Conservation (phyloP, 306 rosid species). For the Mimosa bimucronata region DNA sequence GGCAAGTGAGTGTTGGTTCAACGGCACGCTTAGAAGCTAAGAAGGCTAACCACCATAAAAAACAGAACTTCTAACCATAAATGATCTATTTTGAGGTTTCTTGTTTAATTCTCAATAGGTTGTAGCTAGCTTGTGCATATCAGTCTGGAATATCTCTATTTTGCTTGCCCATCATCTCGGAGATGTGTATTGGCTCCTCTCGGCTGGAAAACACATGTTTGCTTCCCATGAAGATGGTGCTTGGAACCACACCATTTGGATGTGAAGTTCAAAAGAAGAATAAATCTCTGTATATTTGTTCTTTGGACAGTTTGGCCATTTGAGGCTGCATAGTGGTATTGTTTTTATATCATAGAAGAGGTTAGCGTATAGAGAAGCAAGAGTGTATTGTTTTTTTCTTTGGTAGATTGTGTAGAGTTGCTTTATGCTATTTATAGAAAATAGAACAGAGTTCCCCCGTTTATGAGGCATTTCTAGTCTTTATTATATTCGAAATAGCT, state of each 20-base stretch:
- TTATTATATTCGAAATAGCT: conserved; percentile 6
- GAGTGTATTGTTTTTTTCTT: conserved; percentile 32
- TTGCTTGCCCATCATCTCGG: background rate
- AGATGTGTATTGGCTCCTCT: conserved; percentile 28
- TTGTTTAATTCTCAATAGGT: conserved; percentile 26
- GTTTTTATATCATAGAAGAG: conserved; percentile 41
- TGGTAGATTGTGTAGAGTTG: conserved; percentile 33
- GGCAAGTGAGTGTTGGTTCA: conserved; percentile 60
- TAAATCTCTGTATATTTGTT: conserved; percentile 26
- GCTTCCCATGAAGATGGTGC: conserved; percentile 38
- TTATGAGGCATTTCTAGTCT: conserved; percentile 9
- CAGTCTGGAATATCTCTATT: conserved; percentile 11
- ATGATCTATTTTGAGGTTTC: conserved; percentile 34
- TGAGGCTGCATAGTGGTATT: conserved; percentile 34
- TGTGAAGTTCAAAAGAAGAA: conserved; percentile 36
- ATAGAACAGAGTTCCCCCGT: background rate
- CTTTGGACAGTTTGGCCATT: conserved; percentile 38
- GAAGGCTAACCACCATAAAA: conserved; percentile 42
- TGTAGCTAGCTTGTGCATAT: conserved; percentile 33
- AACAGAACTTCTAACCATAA: conserved; percentile 36
- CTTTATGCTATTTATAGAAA: conserved; percentile 29
- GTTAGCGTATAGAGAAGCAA: conserved; percentile 36
- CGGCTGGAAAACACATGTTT: conserved; percentile 32
- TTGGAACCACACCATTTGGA: conserved; percentile 35
- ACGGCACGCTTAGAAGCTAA: conserved; percentile 86